Base-by-base conservation (phyloP, 2,329 filamentous ascomycete genomes). In the Chaetothyriales sp. region DNA sequence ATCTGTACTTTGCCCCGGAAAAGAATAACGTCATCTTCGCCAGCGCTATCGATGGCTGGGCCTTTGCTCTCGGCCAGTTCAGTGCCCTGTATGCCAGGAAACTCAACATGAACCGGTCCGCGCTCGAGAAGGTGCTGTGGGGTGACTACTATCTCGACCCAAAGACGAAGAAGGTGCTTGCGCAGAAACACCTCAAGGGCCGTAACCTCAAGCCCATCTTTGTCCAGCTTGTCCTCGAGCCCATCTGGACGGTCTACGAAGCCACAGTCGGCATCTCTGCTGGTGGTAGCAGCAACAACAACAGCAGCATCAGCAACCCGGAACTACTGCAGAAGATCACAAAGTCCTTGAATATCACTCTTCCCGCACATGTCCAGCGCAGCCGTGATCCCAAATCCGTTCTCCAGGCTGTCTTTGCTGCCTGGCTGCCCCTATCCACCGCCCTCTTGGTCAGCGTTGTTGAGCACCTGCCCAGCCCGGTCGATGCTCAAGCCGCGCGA, bases 21-120 rank as follows among this genome's bases (percentile, higher is more conserved):
- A 94, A 90, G 68, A 95, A 95, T 67, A 98, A 98, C 63, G 92
- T 98, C 66, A 96, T 98, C 57, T 98, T 98, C 66, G 88, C 87
- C 71, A 96, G 90, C 65, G 92, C 92, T 53, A 84, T 95, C 51
- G 92, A 98, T 64, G 92, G 92, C n/a, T 98, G 92, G 92, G 92
- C 92, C 2, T 98, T 98, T 62, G 98, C 92, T 0, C 83, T 95
- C 47, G 80, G 88, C 48, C 92, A 98, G 62, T 98, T 98, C 64
- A 89, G 92, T 18, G 79, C 79, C 39, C 72, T 96, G 25, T 98
- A 96, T 63, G 90, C 96, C 68, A 94, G 89, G 73, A 98, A 98
- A 66, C 77, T 98, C 5, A 90, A 92, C 12, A 93, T 96, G 67
- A 96, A 95, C 68, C 78, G 89, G 46, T 80, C 80, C 22, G 70